Conservation (phyloP, 208 protist genomes). For the Lotmaria passim region DNA sequence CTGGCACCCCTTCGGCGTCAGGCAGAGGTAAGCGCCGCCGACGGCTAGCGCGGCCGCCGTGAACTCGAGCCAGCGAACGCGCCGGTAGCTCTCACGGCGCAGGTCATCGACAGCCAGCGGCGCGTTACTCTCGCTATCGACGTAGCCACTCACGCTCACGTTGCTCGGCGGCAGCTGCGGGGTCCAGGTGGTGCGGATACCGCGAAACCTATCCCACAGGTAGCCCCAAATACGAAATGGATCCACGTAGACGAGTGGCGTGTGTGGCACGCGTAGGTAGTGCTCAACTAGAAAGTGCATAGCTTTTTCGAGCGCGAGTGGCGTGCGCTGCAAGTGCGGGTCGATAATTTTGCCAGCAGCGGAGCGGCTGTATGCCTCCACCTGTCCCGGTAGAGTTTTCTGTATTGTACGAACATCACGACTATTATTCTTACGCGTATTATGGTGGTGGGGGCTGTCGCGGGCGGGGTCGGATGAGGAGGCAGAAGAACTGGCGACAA, state of each 20-base stretch:
- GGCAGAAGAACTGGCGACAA: not conserved
- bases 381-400: constrained; percentile 22
- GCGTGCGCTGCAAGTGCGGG: constrained; percentile 52
- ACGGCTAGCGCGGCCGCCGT: constrained; percentile 77
- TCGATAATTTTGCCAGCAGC: constrained; percentile 69
- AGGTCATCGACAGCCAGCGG: constrained; percentile 23
- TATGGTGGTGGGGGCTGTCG: constrained; percentile 10
- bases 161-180: constrained; percentile 61
- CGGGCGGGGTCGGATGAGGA: not conserved
- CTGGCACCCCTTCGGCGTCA: constrained; percentile 55
- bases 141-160: constrained; percentile 30
- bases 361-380: constrained; percentile 79
- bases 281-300: constrained; percentile 90
- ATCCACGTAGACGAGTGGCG: constrained; percentile 54
- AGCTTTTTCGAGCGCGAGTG: constrained; percentile 75
- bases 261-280: constrained; percentile 79
- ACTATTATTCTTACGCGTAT: too few relatives aligned
- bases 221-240: constrained; percentile 82
- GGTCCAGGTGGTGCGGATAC: constrained; percentile 77
- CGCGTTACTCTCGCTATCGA: constrained; percentile 19
- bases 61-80: constrained; percentile 83
- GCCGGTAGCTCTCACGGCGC: constrained; percentile 46
- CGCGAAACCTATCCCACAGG: constrained; percentile 85
- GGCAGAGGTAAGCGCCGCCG: constrained; percentile 69
- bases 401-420: not conserved